Percentiles rank a stretch among this genome's conserved stretches.
Conservation (phyloP, 139 green algal genomes). For the Auxenochlorella protothecoides region DNA sequence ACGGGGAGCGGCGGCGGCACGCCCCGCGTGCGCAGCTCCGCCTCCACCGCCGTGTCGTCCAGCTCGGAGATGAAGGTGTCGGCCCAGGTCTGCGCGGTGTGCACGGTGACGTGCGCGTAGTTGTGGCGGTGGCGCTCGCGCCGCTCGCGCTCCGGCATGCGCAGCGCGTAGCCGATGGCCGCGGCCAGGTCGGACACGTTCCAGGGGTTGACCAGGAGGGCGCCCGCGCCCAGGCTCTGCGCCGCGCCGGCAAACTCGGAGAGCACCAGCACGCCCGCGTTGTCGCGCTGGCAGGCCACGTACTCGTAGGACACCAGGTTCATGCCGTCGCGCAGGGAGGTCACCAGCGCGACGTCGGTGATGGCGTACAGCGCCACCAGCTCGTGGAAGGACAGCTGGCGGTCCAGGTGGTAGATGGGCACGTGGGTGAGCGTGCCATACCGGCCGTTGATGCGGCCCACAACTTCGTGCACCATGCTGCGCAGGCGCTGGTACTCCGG, state of each 20-base stretch:
- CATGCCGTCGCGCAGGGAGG: constrained; percentile 81
- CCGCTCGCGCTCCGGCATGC: constrained; percentile 73
- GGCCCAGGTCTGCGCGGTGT: constrained; percentile 87
- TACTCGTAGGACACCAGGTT: constrained; percentile 91
- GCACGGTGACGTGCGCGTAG: constrained; percentile 88
- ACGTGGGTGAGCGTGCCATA: constrained; percentile 95
- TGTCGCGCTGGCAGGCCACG: constrained; percentile 76
- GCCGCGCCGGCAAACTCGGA: constrained; percentile 95
- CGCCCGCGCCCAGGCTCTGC: constrained; percentile 73
- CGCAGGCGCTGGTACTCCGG: constrained; percentile 91
- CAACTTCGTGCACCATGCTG: constrained; percentile 95
- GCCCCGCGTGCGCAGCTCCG: constrained; percentile 74
- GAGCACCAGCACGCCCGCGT: constrained; percentile 90
- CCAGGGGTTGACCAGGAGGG: constrained; percentile 97
- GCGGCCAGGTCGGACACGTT: constrained; percentile 89
- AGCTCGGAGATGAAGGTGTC: constrained; percentile 98
- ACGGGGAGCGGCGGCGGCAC: constrained; percentile 64
- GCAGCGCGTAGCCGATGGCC: constrained; percentile 79
- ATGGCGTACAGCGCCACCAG: constrained; percentile 92
- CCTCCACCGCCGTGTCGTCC: constrained; percentile 97
- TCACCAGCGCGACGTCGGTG: constrained; percentile 74
- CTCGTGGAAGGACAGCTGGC: constrained; percentile 85
- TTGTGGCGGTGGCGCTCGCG: constrained; percentile 87
- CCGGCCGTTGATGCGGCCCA: constrained; percentile 95
- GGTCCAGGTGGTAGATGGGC: constrained; percentile 96